Conservation (phyloP, 2,329 filamentous ascomycete species). For the Diaporthe eres region DNA sequence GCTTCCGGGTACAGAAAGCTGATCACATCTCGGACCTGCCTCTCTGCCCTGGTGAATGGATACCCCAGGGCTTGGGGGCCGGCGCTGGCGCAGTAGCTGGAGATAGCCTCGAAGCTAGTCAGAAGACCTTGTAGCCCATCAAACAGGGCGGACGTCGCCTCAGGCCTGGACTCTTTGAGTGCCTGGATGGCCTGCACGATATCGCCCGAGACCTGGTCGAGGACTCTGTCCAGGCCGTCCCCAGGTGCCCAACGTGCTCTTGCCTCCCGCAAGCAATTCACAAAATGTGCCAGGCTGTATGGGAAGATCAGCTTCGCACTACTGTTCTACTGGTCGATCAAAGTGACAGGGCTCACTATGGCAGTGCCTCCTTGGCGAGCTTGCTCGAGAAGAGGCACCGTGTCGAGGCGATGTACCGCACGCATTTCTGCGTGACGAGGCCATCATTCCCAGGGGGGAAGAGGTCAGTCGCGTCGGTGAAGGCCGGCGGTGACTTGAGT, state of each 20-base stretch:
- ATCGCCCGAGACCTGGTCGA: constrained; percentile 52
- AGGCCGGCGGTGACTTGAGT: constrained; percentile 44
- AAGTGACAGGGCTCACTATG: constrained; percentile 46
- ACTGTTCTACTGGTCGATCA: background rate
- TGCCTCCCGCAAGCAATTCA: constrained; percentile 42
- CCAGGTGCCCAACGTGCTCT: constrained; percentile 45
- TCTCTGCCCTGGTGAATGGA: constrained; percentile 48
- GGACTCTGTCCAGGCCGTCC: constrained; percentile 44
- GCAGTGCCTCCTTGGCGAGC: constrained; percentile 49
- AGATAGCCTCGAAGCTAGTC: constrained; percentile 44
- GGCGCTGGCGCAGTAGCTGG: constrained; percentile 45
- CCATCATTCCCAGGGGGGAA: constrained; percentile 45
- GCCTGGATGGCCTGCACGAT: constrained; percentile 55
- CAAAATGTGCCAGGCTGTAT: constrained; percentile 48
- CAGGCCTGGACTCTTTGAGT: constrained; percentile 51
- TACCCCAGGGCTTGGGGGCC: constrained; percentile 39
- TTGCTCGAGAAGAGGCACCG: constrained; percentile 56
- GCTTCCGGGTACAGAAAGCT: constrained; percentile 46
- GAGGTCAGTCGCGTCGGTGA: constrained; percentile 44
- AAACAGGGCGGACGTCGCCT: constrained; percentile 43
- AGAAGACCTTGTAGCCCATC: constrained; percentile 43
- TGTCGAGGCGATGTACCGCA: constrained; percentile 50
- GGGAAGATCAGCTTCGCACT: constrained; percentile 24
- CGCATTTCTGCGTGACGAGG: constrained; percentile 45
- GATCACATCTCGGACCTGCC: constrained; percentile 51